Conservation (phyloP, 768 basidiomycete genomes). For the Tricholoma terreum region DNA sequence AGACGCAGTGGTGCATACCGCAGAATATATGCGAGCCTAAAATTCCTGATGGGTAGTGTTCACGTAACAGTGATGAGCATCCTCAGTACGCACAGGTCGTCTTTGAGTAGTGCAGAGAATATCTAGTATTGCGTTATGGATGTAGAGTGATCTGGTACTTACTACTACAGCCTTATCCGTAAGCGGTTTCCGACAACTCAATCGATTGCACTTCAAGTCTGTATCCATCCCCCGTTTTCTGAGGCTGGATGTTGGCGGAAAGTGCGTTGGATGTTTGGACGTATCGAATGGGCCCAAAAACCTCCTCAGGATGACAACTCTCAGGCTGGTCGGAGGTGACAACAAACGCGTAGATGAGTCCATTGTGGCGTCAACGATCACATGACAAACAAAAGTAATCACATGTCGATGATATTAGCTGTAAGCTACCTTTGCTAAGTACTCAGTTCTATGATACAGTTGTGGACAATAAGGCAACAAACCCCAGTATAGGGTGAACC, state of each 20-base stretch:
- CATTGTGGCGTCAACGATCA: neutral
- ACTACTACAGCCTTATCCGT: slow-evolving; percentile 85
- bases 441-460: too few species aligned
- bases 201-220: slow-evolving; percentile 75
- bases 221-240: slow-evolving; percentile 52
- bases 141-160: slow-evolving; percentile 28
- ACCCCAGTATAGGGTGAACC: too few species aligned
- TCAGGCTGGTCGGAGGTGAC: neutral
- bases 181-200: slow-evolving; percentile 66
- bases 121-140: neutral
- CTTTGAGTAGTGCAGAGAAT: slow-evolving; percentile 5
- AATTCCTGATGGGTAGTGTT: slow-evolving; percentile 10
- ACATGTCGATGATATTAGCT: neutral
- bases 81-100: slow-evolving; percentile 22
- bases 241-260: neutral
- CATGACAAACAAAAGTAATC: slow-evolving; percentile 4
- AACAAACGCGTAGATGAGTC: too few species aligned
- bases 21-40: slow-evolving; percentile 88
- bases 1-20: slow-evolving; percentile 38
- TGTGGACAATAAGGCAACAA: too few species aligned
- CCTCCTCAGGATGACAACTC: neutral
- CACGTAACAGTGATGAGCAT: slow-evolving; percentile 16
- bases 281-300: neutral
- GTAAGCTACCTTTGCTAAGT: too few species aligned
- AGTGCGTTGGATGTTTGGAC: neutral